Evolutionary conservation across 2,329 filamentous ascomycete genomes (phyloP).

Genomic region (Fusarium sp.): DNA sequence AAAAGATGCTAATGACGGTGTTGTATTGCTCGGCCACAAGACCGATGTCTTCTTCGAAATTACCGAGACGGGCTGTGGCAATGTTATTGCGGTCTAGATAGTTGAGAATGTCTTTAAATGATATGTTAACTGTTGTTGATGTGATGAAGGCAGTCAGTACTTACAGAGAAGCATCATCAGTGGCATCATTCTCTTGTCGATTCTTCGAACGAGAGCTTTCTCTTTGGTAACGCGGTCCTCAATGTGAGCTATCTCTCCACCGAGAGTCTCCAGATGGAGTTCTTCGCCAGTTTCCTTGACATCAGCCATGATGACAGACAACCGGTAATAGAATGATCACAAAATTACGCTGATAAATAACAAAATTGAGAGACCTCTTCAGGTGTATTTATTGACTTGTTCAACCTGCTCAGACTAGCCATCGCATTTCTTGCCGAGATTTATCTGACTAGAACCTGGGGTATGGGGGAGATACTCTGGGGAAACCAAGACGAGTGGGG

Average conservation of each 20-base stretch:
- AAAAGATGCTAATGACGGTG: slow-evolving; percentile 58
- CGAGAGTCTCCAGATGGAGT: slow-evolving; percentile 2
- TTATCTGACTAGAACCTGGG: neutral
- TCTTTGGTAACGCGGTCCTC: slow-evolving; percentile 1
- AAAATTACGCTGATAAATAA: rapidly evolving
- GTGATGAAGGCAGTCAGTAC: rapidly evolving
- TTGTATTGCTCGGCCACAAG: slow-evolving; percentile 22
- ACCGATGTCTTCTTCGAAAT: slow-evolving; percentile 15
- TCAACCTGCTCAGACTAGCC: neutral
- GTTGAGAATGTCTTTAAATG: neutral
- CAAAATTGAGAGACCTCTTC: neutral
- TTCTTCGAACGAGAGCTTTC: neutral
- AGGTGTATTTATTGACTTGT: neutral
- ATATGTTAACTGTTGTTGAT: neutral
- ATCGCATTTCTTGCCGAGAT: neutral
- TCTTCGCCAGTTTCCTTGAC: neutral
- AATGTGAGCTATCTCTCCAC: neutral
- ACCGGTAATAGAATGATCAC: no score
- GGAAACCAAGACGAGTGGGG: slow-evolving; percentile 10
- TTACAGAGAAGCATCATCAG: slow-evolving; percentile 15
- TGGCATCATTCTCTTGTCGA: slow-evolving; percentile 23
- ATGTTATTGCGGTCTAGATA: slow-evolving; percentile 26
- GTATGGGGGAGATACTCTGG: neutral
- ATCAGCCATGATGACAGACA: neutral
- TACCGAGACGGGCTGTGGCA: slow-evolving; percentile 18